Base-by-base conservation (phyloP, 2,329 filamentous ascomycete genomes). In the Exophiala sideris region DNA sequence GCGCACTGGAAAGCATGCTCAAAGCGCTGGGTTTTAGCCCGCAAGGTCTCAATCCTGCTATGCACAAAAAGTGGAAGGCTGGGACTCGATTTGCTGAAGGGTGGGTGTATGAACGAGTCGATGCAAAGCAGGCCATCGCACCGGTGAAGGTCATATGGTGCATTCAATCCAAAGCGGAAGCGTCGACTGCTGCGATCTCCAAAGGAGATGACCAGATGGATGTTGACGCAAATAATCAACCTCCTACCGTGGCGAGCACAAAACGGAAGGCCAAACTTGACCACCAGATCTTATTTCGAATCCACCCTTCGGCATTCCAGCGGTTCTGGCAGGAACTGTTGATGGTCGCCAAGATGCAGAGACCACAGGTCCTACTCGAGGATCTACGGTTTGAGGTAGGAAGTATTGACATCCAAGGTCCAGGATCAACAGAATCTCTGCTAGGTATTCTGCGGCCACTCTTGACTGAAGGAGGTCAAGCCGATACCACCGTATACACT, bases 381-480 rank as follows among this genome's bases (percentile, higher is more conserved):
- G 86, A 89, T 65, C 70, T 89, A 33, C 77, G 86, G 3, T 89
- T 85, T 61, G 85, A 89, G 64, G 79, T 89, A 67, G 86, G 86
- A 29, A 88, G 85, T 60, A 86, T 89, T 58, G 81, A 87, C 53
- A 74, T 88, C 35, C 79, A 77, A 12, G 86, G 86, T 0, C 91
- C 91, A 10, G 87, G 82, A 6, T 88, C 91, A 3, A 90, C 87
- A 1, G 91, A 96, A 69, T 78, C 87, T 2, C 74, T 99, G 2
- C 74, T 88, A 9, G 82, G 85, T 20, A 79, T 88, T 8, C 73
- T 97, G 6, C 80, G 79, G 46, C 80, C 81, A 24, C 61, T 67
- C 42, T 76, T 81, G 50, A 36, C 60, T 6, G 54, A 73, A 12
- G 6, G 20, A 3, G 35, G 56, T 3, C 61, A 64, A 5, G 69